A percentile compares a stretch with the other conserved stretches of the same genome.
Evolutionary conservation across 2,329 filamentous ascomycete genomes (phyloP).

Genomic region (Colletotrichum tabaci): DNA sequence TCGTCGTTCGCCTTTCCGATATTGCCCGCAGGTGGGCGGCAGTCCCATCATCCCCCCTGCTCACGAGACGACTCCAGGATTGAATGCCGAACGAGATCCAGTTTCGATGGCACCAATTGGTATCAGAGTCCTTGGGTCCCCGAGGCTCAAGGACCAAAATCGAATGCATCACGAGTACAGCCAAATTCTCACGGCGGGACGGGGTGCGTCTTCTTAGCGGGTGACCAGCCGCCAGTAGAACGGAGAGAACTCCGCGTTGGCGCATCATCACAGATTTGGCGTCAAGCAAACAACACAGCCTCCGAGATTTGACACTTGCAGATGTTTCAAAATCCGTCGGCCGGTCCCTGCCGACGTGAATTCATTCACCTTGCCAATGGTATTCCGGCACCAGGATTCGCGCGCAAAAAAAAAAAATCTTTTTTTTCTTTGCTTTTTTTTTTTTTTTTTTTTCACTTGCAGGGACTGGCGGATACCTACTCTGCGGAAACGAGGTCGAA

Average conservation of each 20-base stretch:
- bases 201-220: not conserved
- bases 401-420: not conserved
- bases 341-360: conserved; percentile 20
- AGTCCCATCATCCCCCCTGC: not conserved
- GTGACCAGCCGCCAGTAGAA: not conserved
- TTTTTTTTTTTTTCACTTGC: not conserved
- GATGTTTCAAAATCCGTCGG: not conserved
- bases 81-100: conserved; percentile 1
- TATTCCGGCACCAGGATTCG: not conserved
- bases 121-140: too few species aligned
- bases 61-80: not conserved
- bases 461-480: conserved; percentile 16
- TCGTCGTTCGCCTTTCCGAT: not conserved
- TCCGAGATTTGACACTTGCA: not conserved
- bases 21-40: conserved; percentile 18
- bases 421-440: not conserved
- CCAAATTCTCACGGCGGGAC: not conserved
- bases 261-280: not conserved
- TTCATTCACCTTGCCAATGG: not conserved
- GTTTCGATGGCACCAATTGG: not conserved
- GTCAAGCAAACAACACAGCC: not conserved
- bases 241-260: not conserved
- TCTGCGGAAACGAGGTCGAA: conserved; percentile 1
- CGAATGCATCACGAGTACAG: not conserved
- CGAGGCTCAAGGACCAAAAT: not conserved